These are phyloP conservation scores for Anaeramoeba flamelloides DNA, from an alignment of 78 protist genomes.

Conservation along the genomic window DNA sequence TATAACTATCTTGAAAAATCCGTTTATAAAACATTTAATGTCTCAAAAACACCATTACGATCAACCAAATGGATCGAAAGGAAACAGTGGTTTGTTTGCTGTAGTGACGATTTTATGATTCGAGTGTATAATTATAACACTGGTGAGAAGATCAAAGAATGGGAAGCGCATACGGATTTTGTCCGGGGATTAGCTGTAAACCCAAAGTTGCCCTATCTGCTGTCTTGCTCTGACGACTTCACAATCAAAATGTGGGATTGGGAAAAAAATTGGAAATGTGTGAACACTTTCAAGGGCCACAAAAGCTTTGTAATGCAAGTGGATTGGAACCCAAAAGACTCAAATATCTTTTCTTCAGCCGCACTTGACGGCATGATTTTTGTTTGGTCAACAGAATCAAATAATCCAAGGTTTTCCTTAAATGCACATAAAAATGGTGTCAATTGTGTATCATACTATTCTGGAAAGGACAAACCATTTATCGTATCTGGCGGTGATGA, in stretches of 20 bases:
- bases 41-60: conserved; percentile 44
- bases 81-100: conserved; percentile 80
- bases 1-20: no score
- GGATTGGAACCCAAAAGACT: conserved; percentile 78
- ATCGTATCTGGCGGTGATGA: conserved; percentile 93
- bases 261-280: conserved; percentile 72
- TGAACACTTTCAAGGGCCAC: conserved; percentile 85
- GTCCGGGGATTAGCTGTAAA: conserved; percentile 85
- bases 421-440: conserved; percentile 94
- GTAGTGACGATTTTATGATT: conserved; percentile 63
- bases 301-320: conserved; percentile 81
- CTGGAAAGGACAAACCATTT: conserved; percentile 85
- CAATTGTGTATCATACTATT: conserved; percentile 77
- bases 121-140: conserved; percentile 89
- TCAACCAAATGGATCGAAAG: conserved; percentile 70
- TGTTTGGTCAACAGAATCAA: conserved; percentile 64
- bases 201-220: conserved; percentile 68
- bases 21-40: neutral
- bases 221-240: conserved; percentile 89
- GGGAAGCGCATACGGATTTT: conserved; percentile 93
- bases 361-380: conserved; percentile 84
- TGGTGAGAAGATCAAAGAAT: conserved; percentile 63
- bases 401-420: conserved; percentile 75
- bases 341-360: conserved; percentile 87
- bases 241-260: conserved; percentile 81